Evolutionary conservation across 441 rosid genomes (phyloP), one percentile per base, ranked within the genome.

Genomic region (Raphanus hybrid): DNA sequence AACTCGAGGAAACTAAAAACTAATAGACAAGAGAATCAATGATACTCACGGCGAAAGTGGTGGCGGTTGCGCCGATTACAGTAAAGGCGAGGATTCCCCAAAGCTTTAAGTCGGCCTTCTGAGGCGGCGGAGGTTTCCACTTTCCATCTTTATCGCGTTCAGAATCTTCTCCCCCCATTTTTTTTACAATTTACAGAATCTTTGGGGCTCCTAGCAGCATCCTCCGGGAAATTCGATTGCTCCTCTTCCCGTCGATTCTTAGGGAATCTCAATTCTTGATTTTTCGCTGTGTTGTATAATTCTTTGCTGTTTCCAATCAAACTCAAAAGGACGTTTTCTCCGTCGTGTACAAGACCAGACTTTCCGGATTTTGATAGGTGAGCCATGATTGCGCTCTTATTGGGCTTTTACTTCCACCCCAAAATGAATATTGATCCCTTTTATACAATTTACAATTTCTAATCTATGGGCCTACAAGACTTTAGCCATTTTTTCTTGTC

Each of bases 31-130:
- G 64, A 64, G 57, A 65, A 65, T 41, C 20, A 14, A 11, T 0
- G 3, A 65, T 6, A 81, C 89, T 85, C 48, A 92, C 97, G 48
- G 95, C 93, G 75, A 86, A 84, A 75, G 95, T 91, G 78, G 93
- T 91, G 63, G 88, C 91, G 11, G 97, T 90, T 85, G 93, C 98
- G 75, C 97, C 97, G 60, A 91, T 81, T 11, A 93, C 82, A 72
- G 90, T 88, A 85, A 91, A 87, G 48, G 86, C 83, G 45, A 93
- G 78, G 50, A 90, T 75, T 7, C 93, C 91, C 98, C 92, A 93
- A 55, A 89, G 87, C 81, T 89, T 90, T 50, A 84, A 78, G 20
- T 81, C 84, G 12, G 82, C 75, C 45, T 83, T 80, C 58, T 63
- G 34, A 29, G 34, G 76, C 26, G 81, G 83, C 29, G 86, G 78